Conservation (phyloP, 192 early-diverging fungal genomes). For the Borealophlyctis nickersoniae region DNA sequence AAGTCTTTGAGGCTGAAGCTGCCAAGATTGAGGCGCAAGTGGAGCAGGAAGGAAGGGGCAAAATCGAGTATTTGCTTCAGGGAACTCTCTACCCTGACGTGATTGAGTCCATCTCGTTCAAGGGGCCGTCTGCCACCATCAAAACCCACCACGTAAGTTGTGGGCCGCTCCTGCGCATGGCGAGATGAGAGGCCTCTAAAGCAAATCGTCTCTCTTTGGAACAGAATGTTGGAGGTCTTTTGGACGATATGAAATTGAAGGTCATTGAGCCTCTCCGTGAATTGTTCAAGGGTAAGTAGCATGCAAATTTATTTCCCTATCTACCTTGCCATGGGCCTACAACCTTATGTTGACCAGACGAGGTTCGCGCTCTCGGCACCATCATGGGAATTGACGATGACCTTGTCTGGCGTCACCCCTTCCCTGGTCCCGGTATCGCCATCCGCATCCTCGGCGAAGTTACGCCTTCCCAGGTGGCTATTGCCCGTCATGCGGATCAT, state of each 20-base stretch:
- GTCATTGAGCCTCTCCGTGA: conserved; percentile 97
- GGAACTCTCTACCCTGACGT: conserved; percentile 99
- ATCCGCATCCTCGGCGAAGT: conserved; percentile 98
- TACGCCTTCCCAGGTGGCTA: conserved; percentile 86
- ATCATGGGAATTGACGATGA: conserved; percentile 89
- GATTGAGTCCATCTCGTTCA: conserved; percentile 98
- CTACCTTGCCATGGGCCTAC: not conserved
- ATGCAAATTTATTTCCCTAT: too few relatives aligned
- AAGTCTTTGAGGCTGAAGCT: conserved; percentile 95
- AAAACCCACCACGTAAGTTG: conserved; percentile 90
- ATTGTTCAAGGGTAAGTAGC: conserved; percentile 78
- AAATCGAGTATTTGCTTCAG: conserved; percentile 93
- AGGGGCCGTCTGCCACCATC: conserved; percentile 97
- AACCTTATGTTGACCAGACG: conserved; percentile 47
- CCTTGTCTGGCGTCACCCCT: conserved; percentile 97
- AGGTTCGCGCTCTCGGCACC: conserved; percentile 93
- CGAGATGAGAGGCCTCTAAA: conserved; percentile 2
- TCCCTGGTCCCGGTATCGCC: conserved; percentile 98
- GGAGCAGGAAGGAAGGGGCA: conserved; percentile 66
- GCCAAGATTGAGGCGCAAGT: conserved; percentile 76
- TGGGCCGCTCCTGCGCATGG: not conserved
- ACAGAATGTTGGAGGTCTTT: conserved; percentile 91
- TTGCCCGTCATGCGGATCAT: conserved; percentile 91
- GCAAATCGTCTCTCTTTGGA: not conserved
- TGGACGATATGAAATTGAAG: conserved; percentile 96